Evolutionary conservation across 2,329 filamentous ascomycete species (phyloP).

Genomic region (Calonectria crousiana): DNA sequence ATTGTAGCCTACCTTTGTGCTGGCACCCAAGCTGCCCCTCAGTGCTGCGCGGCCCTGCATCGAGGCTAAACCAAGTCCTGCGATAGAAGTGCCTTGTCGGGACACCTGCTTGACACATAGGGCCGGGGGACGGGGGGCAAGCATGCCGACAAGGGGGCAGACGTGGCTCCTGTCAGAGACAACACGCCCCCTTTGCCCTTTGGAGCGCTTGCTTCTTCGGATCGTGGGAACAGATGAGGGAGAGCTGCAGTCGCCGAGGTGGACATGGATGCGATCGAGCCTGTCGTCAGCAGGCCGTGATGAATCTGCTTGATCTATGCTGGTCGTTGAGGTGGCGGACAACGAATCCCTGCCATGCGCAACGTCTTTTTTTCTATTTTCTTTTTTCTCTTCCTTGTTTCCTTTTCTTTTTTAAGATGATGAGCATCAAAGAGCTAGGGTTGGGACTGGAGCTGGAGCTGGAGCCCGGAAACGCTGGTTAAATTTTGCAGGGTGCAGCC

Average conservation of each 20-base stretch:
- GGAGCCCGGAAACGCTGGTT: background rate
- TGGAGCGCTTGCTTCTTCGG: conserved; percentile 12
- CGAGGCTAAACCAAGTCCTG: conserved; percentile 18
- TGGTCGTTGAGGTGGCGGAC: background rate
- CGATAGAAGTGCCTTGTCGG: conserved; percentile 18
- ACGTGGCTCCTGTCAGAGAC: conserved; percentile 42
- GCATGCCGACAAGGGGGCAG: conserved; percentile 31
- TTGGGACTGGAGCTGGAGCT: background rate
- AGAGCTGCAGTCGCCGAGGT: background rate
- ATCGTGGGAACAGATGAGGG: conserved; percentile 15
- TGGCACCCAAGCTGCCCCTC: conserved; percentile 3
- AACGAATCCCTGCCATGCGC: background rate
- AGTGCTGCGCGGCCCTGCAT: conserved; percentile 20
- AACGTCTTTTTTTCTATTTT: background rate
- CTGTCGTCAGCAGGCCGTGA: conserved; percentile 18
- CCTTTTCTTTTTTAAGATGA: background rate
- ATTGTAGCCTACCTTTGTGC: background rate
- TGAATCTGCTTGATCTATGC: conserved; percentile 4
- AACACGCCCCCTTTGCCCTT: conserved; percentile 35
- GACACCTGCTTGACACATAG: conserved; percentile 22
- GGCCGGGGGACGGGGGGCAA: conserved; percentile 26
- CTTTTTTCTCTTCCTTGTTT: background rate
- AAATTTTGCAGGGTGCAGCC: conserved; percentile 9
- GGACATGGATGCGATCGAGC: conserved; percentile 18
- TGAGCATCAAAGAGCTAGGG: background rate